Conservation (phyloP, 768 basidiomycete genomes). For the Hypsizygus marmoreus region DNA sequence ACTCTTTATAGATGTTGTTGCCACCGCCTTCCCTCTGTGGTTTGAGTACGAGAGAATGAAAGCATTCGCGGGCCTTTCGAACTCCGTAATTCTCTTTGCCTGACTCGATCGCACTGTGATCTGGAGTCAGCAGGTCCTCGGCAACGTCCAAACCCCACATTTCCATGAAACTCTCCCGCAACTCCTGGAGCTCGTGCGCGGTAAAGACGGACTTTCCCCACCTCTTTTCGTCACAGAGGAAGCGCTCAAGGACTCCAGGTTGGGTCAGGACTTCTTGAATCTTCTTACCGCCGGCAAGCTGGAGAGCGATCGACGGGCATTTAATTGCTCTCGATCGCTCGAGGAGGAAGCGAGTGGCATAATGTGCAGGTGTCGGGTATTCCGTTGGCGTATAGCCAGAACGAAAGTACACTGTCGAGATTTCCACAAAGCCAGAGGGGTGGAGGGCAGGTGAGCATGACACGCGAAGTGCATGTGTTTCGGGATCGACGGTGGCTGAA, state of each 20-base stretch:
- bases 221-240: slow-evolving; percentile 49
- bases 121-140: slow-evolving; percentile 34
- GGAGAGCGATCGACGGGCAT: slow-evolving; percentile 87
- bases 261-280: slow-evolving; percentile 86
- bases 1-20: slow-evolving; percentile 88
- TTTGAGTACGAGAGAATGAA: slow-evolving; percentile 78
- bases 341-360: slow-evolving; percentile 72
- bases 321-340: slow-evolving; percentile 88
- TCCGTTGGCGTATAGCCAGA: slow-evolving; percentile 86
- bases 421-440: slow-evolving; percentile 50
- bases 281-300: slow-evolving; percentile 96
- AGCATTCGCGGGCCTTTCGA: slow-evolving; percentile 49
- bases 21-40: slow-evolving; percentile 99
- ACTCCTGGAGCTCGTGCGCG: slow-evolving; percentile 44
- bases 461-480: slow-evolving; percentile 45
- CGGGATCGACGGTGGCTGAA: slow-evolving; percentile 56
- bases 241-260: slow-evolving; percentile 71
- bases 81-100: slow-evolving; percentile 44
- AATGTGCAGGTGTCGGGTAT: slow-evolving; percentile 66
- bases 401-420: slow-evolving; percentile 90
- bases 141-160: slow-evolving; percentile 82
- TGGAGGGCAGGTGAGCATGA: slow-evolving; percentile 34
- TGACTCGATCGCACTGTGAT: slow-evolving; percentile 23
- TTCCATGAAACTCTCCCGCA: slow-evolving; percentile 81
- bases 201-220: slow-evolving; percentile 34